Conservation (phyloP, 768 basidiomycete genomes). For the Hebeloma cylindrosporum region DNA sequence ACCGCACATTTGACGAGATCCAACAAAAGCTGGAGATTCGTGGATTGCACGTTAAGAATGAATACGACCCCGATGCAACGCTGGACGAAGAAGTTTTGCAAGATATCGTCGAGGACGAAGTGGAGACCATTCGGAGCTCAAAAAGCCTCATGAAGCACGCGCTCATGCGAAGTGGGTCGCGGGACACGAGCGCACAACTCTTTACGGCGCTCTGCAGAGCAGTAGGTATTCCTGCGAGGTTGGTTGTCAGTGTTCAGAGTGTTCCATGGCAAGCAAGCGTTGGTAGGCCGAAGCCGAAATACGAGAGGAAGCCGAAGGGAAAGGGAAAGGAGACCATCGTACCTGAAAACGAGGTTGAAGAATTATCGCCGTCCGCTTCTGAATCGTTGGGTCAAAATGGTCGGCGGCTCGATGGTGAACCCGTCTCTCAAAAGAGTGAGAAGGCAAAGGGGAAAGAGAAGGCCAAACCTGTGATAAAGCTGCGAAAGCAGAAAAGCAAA, state of each 20-base stretch:
- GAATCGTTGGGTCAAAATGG: constrained; percentile 35
- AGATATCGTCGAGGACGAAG: constrained; percentile 50
- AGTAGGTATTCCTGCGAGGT: constrained; percentile 79
- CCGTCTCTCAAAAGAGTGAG: constrained; percentile 36
- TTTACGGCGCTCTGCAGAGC: constrained; percentile 90
- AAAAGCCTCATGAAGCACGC: constrained; percentile 96
- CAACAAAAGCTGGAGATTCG: constrained; percentile 41
- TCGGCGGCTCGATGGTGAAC: constrained; percentile 39
- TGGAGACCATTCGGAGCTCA: constrained; percentile 68
- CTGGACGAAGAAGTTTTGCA: constrained; percentile 46
- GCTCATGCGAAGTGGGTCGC: constrained; percentile 72
- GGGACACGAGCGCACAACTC: constrained; percentile 86
- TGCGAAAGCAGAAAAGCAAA: constrained; percentile 57
- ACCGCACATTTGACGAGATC: constrained; percentile 75
- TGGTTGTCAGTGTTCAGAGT: constrained; percentile 89
- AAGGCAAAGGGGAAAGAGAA: constrained; percentile 62
- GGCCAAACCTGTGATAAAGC: constrained; percentile 51
- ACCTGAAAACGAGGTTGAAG: constrained; percentile 32
- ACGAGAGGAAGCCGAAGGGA: constrained; percentile 33
- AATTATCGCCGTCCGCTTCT: constrained; percentile 26
- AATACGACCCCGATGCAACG: constrained; percentile 25
- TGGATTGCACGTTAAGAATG: constrained; percentile 28
- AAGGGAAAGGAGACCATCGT: constrained; percentile 34
- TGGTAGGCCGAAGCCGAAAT: constrained; percentile 29
- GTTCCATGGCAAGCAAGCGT: constrained; percentile 83